Evolutionary conservation across 176 grass and related monocot species (phyloP).

Genomic region (Hordeum vulgare): DNA sequence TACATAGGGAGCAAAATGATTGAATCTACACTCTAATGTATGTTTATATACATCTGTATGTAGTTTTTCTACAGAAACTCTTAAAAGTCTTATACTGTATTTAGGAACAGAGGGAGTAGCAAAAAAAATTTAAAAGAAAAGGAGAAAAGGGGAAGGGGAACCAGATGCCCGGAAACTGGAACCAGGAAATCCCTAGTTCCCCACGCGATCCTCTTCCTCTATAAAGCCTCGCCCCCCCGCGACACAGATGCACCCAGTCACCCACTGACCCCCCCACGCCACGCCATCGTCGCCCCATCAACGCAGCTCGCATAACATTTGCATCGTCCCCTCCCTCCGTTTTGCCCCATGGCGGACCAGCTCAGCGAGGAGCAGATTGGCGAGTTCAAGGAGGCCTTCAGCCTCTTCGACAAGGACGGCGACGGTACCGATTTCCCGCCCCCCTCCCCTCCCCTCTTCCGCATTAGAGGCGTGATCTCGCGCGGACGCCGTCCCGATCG

Average conservation of each 20-base stretch:
- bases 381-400: conserved; percentile 85
- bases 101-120: too few species aligned
- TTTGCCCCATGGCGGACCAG: conserved; percentile 55
- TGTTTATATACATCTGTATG: too few species aligned
- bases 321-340: neutral
- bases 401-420: conserved; percentile 83
- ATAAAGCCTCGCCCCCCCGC: neutral
- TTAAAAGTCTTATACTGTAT: too few species aligned
- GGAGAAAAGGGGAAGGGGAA: neutral
- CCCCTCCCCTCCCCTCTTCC: neutral
- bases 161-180: neutral
- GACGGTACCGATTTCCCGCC: conserved; percentile 34
- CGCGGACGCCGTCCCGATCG: neutral
- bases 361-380: conserved; percentile 61
- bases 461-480: neutral
- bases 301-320: neutral
- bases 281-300: neutral
- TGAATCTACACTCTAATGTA: too few species aligned
- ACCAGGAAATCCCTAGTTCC: neutral
- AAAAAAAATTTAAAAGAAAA: neutral
- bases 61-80: too few species aligned
- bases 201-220: neutral
- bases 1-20: too few species aligned
- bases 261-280: neutral
- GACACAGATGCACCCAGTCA: neutral